Base-by-base conservation (phyloP, 352 stramenopile genomes). In the Pythium myriotylum region DNA sequence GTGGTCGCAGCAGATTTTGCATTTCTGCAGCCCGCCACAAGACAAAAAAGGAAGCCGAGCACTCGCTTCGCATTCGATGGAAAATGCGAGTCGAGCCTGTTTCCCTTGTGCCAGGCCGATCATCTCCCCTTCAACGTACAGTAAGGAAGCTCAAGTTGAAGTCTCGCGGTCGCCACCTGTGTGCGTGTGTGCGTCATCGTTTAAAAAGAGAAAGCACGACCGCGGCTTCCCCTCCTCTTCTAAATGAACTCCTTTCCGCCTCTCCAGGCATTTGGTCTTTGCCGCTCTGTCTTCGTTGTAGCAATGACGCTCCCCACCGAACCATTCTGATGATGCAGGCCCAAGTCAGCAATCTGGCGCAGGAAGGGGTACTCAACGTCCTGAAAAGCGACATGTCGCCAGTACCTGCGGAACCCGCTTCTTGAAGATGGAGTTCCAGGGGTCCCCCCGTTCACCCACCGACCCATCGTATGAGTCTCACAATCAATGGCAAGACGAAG, bases 241-340 rank as follows among this genome's bases (percentile, higher is more conserved):
- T 10, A 35, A 35, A 35, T 35, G 29, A 35, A 35, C 29, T 35
- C 29, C 29, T 35, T 35, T 35, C 29, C 10, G 29, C 29, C 29
- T 35, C 10, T 10, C 29, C n/a, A n/a, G n/a, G n/a, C n/a, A n/a
- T 35, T 35, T 35, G 5, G 10, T 35, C 29, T 35, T 35, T n/a
- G n/a, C 29, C 29, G 29, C 29, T 35, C 10, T 35, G 29, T 10
- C 29, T 10, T 35, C 5, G n/a, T n/a, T n/a, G 5, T 10, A 10
- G 29, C 29, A 5, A 35, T 54, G 26, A 54, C 47, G 47, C 27
- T 24, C 22, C 47, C 17, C 47, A 33, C 17, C 5, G 16, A 41
- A 27, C 47, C 47, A 54, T 19, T 22, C 16, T 40, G 47, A 54
- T 54, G 47, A 54, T 52, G 45, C 45, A 10, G 45, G 6, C 12